phyloP scores from a whole-genome alignment of 2,329 filamentous ascomycete species.

The Aspergillus ibericus region DNA sequence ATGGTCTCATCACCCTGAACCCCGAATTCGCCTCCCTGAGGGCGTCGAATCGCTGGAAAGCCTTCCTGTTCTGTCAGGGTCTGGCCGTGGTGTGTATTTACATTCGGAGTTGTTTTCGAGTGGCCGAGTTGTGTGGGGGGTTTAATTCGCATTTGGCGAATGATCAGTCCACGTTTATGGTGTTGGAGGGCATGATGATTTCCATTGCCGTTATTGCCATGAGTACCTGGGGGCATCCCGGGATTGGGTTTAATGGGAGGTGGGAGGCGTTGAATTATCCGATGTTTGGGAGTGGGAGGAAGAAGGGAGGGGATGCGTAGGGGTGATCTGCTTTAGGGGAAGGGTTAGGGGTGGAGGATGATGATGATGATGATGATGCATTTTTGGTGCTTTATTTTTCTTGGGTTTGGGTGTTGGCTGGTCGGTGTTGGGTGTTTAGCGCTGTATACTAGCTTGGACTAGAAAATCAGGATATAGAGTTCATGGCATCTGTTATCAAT shows the following conservation, averaged over 20 bases:
- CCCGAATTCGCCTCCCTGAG: background rate
- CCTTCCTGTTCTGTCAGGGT: background rate
- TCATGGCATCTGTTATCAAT: too few species aligned
- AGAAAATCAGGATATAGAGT: background rate
- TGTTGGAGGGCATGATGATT: constrained; percentile 55
- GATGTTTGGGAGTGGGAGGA: background rate
- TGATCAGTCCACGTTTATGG: constrained; percentile 51
- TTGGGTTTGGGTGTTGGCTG: background rate
- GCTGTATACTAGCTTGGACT: background rate
- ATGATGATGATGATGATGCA: background rate
- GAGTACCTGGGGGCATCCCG: background rate
- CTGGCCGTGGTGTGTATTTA: constrained; percentile 45
- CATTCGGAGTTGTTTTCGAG: constrained; percentile 50
- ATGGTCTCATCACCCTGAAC: background rate
- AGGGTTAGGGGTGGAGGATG: background rate
- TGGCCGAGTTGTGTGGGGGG: constrained; percentile 51
- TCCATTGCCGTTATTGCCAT: constrained; percentile 12
- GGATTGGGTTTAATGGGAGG: background rate
- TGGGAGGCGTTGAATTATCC: background rate
- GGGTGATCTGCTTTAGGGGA: background rate
- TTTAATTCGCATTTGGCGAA: constrained; percentile 50
- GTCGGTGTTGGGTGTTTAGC: background rate
- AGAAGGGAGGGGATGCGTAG: background rate
- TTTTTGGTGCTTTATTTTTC: background rate
- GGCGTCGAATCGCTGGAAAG: background rate